Base-by-base conservation (phyloP, 2,329 filamentous ascomycete species). In the Cadophora luteo-olivacea region DNA sequence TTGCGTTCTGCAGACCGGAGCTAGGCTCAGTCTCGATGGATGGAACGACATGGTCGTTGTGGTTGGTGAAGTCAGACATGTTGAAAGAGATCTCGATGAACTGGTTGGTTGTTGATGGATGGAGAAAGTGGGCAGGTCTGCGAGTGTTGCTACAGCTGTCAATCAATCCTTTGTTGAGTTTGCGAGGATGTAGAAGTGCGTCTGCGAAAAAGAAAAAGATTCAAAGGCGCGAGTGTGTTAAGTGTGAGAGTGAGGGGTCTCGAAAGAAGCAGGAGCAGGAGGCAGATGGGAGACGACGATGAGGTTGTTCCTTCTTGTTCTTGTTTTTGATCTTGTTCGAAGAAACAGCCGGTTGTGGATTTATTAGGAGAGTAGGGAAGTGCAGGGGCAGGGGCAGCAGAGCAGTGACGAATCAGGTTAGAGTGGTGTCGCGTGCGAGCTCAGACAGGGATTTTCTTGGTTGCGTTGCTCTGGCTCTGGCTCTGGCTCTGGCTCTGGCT, bases 11-110 rank as follows among this genome's bases (percentile, higher is more conserved):
- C 33, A 75, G 51, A 41, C 64, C 64, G n/a, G 69, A 67, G 48
- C 61, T 69, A 52, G 68, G 36, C 58, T 57, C 48, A n/a, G 65
- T 71, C 71, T 75, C 74, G 68, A 74, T 71, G 61, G 74, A 75
- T 22, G 72, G 71, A 54, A 74, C 52, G 45, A 69, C 64, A 12
- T 61, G 70, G 64, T 74, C 73, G 66, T 66, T 49, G 66, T 68
- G 54, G 64, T 55, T 41, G 68, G 65, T 67, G 55, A 71, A 64
- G 60, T 72, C 70, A 49, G 74, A 75, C 74, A 75, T 75, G 38
- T 52, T 73, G 22, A 58, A 22, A 54, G 68, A 67, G 62, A 29
- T 69, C 49, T 63, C 38, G 58, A 69, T 62, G 64, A 48, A 58
- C 25, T 65, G 67, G 62, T 55, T 65, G 67, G 62, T 55, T 19